A percentile compares a stretch with the other conserved stretches of the same genome.
These are phyloP conservation scores for Dorcoceras hygrometricum DNA, from an alignment of 257 asterid genomes.

Conservation along the genomic window DNA sequence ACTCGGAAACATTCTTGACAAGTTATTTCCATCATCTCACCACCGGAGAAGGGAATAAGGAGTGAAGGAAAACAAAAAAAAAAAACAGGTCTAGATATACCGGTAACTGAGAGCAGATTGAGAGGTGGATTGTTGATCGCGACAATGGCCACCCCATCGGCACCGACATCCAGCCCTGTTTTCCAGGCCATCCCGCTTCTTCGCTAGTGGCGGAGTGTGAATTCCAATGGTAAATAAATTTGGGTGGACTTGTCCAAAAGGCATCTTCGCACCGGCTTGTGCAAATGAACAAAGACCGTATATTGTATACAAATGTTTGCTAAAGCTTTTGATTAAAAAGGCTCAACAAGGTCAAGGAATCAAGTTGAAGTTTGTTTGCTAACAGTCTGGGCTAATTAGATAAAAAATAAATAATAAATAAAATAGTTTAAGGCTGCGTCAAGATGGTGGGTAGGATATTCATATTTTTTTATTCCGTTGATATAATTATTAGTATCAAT, in stretches of 20 bases:
- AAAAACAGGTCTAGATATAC: constrained; percentile 20
- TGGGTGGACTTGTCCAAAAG: constrained; percentile 2
- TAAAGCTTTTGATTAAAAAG: too few species aligned
- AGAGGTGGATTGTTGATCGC: constrained; percentile 45
- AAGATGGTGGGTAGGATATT: too few species aligned
- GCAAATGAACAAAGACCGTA: too few species aligned
- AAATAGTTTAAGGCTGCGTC: too few species aligned
- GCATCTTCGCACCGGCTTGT: too few species aligned
- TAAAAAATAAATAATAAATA: too few species aligned
- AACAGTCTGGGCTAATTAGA: too few species aligned
- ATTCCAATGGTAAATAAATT: neutral
- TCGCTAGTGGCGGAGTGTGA: constrained; percentile 5
- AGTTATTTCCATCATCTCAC: neutral
- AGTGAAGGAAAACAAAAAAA: neutral
- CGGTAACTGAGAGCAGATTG: constrained; percentile 36
- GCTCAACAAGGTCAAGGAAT: too few species aligned
- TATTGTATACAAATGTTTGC: too few species aligned
- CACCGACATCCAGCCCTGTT: constrained; percentile 36
- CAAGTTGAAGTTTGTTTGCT: too few species aligned
- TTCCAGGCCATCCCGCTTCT: constrained; percentile 28
- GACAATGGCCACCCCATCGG: constrained; percentile 46
- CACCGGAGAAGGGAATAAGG: neutral
- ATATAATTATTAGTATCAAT: too few species aligned
- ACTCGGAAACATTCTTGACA: constrained; percentile 8
- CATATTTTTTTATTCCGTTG: too few species aligned